Conservation (phyloP, 2,329 filamentous ascomycete genomes). For the Aspergillus aculeatus region DNA sequence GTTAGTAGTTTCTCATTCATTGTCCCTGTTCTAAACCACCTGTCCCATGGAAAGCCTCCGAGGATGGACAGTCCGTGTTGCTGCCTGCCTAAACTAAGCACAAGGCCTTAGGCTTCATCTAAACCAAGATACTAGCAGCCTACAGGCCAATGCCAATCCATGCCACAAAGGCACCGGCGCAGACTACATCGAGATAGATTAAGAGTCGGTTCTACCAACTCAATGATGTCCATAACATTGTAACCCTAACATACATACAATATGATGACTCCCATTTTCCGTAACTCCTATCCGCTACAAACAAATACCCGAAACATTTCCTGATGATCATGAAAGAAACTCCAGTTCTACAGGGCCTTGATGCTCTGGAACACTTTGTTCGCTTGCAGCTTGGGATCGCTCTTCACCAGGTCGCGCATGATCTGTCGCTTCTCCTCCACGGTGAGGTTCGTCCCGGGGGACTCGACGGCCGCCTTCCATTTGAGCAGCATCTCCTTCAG, state of each 20-base stretch:
- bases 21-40: no score
- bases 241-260: neutral
- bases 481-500: slow-evolving; percentile 78
- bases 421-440: slow-evolving; percentile 74
- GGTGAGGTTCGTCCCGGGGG: slow-evolving; percentile 58
- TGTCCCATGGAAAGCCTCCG: no score
- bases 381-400: slow-evolving; percentile 62
- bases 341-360: slow-evolving; percentile 42
- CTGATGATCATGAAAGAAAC: neutral
- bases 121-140: no score
- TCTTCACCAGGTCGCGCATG: slow-evolving; percentile 76
- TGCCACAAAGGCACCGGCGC: no score
- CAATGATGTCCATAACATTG: neutral
- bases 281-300: slow-evolving; percentile 9
- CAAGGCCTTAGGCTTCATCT: no score
- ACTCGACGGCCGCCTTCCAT: slow-evolving; percentile 78
- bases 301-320: neutral
- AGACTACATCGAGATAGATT: no score
- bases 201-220: no score
- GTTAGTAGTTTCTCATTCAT: no score
- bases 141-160: no score
- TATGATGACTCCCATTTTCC: neutral
- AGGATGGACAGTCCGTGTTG: no score
- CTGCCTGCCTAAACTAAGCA: no score
- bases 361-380: slow-evolving; percentile 56